Percentiles rank a stretch among this genome's conserved stretches.
These are phyloP conservation scores for Mycena chlorophos DNA, from an alignment of 768 basidiomycete genomes.

Conservation along the genomic window DNA sequence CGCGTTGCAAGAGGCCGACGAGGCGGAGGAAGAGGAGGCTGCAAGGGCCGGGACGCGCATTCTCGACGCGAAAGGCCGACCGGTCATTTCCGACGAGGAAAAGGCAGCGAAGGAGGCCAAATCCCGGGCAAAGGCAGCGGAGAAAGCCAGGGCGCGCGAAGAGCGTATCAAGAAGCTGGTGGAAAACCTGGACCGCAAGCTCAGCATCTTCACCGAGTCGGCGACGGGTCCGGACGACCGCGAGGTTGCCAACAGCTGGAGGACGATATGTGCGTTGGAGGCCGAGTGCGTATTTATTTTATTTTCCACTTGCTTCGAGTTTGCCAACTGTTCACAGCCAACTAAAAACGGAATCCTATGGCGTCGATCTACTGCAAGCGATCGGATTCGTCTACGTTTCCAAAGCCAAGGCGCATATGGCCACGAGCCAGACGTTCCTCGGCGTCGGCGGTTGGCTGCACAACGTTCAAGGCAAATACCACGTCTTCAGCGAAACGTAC, in stretches of 20 bases:
- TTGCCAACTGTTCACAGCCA: conserved; percentile 47
- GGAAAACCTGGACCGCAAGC: conserved; percentile 76
- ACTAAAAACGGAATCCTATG: conserved; percentile 83
- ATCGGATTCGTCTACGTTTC: conserved; percentile 84
- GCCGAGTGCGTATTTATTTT: conserved; percentile 61
- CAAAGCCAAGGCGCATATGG: conserved; percentile 82
- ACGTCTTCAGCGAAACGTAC: conserved; percentile 91
- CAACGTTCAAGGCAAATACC: conserved; percentile 89
- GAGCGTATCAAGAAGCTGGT: conserved; percentile 76
- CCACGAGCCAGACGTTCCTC: conserved; percentile 67
- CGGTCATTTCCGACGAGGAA: conserved; percentile 67
- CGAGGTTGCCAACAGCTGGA: conserved; percentile 72
- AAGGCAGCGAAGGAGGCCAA: conserved; percentile 74
- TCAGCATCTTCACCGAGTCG: conserved; percentile 85
- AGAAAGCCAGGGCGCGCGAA: conserved; percentile 81
- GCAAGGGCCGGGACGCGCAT: conserved; percentile 58
- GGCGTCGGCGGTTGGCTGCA: conserved; percentile 94
- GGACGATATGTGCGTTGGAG: conserved; percentile 76
- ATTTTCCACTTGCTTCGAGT: conserved; percentile 8
- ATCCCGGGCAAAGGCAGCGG: conserved; percentile 60
- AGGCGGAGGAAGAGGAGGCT: conserved; percentile 51
- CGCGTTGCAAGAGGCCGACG: conserved; percentile 84
- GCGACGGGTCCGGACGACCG: conserved; percentile 67
- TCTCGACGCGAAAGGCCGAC: conserved; percentile 52
- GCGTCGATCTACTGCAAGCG: conserved; percentile 80